phyloP scores from a whole-genome alignment of 1,284 basidiomycete species.

The Moesziomyces antarcticus region DNA sequence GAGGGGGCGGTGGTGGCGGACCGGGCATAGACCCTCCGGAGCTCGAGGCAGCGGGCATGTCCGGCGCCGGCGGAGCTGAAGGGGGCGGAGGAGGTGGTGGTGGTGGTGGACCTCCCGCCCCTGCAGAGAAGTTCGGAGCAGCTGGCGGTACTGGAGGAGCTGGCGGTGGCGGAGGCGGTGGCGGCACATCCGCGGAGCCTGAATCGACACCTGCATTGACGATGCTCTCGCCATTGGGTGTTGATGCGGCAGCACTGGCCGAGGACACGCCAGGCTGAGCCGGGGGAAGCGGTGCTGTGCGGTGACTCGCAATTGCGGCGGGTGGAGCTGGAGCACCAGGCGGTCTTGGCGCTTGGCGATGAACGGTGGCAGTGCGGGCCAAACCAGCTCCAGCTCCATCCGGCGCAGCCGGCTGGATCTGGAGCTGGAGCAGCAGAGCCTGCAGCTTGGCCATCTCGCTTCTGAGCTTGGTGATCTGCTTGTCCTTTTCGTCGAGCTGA shows the following conservation, averaged over 20 bases:
- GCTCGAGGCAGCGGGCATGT: neutral
- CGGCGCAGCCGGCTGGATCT: conserved; percentile 38
- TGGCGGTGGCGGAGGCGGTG: conserved; percentile 15
- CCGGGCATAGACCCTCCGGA: conserved; percentile 1
- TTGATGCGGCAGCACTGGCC: neutral
- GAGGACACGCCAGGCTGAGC: conserved; percentile 1
- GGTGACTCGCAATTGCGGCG: conserved; percentile 1
- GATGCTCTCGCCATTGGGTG: no score
- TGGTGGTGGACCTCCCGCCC: conserved; percentile 7
- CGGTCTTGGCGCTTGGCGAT: conserved; percentile 41
- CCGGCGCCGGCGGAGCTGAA: conserved; percentile 18
- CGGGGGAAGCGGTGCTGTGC: neutral
- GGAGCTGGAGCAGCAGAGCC: conserved; percentile 45
- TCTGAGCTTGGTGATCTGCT: conserved; percentile 33
- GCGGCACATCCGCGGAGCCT: neutral
- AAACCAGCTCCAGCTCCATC: conserved; percentile 15
- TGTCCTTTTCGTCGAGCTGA: conserved; percentile 29
- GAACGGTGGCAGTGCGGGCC: conserved; percentile 21
- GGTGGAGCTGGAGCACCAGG: conserved; percentile 24
- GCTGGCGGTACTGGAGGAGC: conserved; percentile 1
- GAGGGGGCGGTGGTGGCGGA: conserved; percentile 34
- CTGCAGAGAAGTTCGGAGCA: neutral
- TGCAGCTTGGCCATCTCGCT: conserved; percentile 50
- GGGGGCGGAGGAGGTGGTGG: conserved; percentile 43
- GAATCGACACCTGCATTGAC: no score